phyloP scores from a whole-genome alignment of 495 filamentous ascomycete species.

The Aspergillus carlsbadensis region DNA sequence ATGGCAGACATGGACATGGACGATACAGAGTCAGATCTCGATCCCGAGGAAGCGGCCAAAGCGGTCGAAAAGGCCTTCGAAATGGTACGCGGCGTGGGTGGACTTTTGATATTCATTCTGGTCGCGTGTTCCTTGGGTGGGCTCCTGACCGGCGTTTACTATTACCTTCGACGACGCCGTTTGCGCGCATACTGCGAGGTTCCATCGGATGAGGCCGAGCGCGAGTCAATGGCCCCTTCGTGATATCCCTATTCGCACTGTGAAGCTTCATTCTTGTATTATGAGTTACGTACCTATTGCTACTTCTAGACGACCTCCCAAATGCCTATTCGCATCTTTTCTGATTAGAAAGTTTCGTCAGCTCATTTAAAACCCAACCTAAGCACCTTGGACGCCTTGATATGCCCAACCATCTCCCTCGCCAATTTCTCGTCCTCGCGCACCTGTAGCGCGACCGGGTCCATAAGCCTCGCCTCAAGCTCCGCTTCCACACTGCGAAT shows the following conservation, averaged over 20 bases:
- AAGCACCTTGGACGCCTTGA: slow-evolving; percentile 16
- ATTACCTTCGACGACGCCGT: slow-evolving; percentile 26
- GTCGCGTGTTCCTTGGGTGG: slow-evolving; percentile 27
- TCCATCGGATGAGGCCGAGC: slow-evolving; percentile 37
- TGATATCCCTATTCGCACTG: background rate
- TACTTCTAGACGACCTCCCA: background rate
- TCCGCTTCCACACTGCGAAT: slow-evolving; percentile 6
- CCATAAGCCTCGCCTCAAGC: slow-evolving; percentile 22
- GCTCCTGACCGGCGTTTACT: slow-evolving; percentile 25
- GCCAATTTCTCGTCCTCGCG: slow-evolving; percentile 20
- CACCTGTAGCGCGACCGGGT: slow-evolving; percentile 11
- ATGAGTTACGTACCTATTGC: slow-evolving; percentile 13
- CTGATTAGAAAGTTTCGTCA: background rate
- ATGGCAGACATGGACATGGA: slow-evolving; percentile 14
- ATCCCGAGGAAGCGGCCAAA: slow-evolving; percentile 34
- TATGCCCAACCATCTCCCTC: slow-evolving; percentile 6
- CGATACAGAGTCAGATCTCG: slow-evolving; percentile 8
- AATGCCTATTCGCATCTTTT: background rate
- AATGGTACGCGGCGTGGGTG: slow-evolving; percentile 34
- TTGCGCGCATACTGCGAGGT: slow-evolving; percentile 33
- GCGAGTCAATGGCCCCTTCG: slow-evolving; percentile 20
- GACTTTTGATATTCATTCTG: slow-evolving; percentile 35
- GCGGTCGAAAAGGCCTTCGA: slow-evolving; percentile 36
- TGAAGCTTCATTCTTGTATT: slow-evolving; percentile 2
- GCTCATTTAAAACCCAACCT: slow-evolving; percentile 5